Conservation (phyloP, 441 rosid species). For the Bocquillonia castaneifolia region DNA sequence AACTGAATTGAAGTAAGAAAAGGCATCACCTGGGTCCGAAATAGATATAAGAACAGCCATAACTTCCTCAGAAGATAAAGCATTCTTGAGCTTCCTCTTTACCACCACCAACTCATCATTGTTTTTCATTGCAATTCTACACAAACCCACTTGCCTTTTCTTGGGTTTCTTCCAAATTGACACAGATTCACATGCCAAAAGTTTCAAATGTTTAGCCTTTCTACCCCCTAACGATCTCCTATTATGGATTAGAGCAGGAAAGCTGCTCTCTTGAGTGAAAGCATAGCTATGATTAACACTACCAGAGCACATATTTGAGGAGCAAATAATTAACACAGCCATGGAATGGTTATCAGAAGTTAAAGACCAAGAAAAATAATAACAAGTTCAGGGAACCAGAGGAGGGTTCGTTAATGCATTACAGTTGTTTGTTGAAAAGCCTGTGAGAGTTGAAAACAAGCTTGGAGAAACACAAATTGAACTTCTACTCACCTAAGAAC, state of each 20-base stretch:
- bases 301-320: slow-evolving; percentile 43
- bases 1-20: slow-evolving; percentile 57
- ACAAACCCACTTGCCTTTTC: slow-evolving; percentile 35
- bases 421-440: slow-evolving; percentile 20
- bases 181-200: slow-evolving; percentile 31
- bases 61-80: slow-evolving; percentile 48
- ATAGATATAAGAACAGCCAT: slow-evolving; percentile 42
- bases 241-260: slow-evolving; percentile 28
- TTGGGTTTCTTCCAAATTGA: slow-evolving; percentile 35
- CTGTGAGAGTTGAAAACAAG: slow-evolving; percentile 13
- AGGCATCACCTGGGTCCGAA: slow-evolving; percentile 50
- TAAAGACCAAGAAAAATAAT: background rate
- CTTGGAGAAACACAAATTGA: background rate
- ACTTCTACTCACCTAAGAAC: slow-evolving; percentile 8
- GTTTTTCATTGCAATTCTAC: slow-evolving; percentile 34
- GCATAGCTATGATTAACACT: slow-evolving; percentile 32
- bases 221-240: slow-evolving; percentile 25
- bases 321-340: slow-evolving; percentile 49
- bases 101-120: slow-evolving; percentile 29
- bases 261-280: slow-evolving; percentile 26
- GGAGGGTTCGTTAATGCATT: slow-evolving; percentile 6
- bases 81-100: slow-evolving; percentile 31
- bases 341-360: slow-evolving; percentile 16
- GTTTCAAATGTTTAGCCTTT: slow-evolving; percentile 35
- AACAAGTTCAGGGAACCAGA: slow-evolving; percentile 6